phyloP scores from a whole-genome alignment of 805 yeast genomes.

The Teunomyces stri region DNA sequence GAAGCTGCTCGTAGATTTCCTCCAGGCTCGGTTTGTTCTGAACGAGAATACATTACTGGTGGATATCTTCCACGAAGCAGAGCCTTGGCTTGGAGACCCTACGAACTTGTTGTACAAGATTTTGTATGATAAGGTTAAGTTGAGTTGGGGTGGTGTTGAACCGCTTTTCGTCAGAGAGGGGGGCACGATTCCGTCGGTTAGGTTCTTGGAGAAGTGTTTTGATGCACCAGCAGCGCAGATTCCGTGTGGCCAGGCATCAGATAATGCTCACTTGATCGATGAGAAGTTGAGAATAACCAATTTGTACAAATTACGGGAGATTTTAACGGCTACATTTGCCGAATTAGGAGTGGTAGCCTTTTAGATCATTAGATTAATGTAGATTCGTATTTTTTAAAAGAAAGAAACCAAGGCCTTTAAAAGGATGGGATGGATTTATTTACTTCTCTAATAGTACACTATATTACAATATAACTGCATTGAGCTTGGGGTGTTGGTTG shows the following conservation, averaged over 20 bases:
- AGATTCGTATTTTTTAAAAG: too few relatives aligned
- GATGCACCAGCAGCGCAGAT: conserved; percentile 90
- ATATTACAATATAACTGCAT: conserved; percentile 12
- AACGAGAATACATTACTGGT: conserved; percentile 64
- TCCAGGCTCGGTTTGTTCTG: conserved; percentile 45
- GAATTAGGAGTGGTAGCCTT: conserved; percentile 25
- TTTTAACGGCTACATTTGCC: conserved; percentile 53
- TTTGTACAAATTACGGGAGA: conserved; percentile 67
- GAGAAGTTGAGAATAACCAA: conserved; percentile 81
- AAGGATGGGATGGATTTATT: not conserved
- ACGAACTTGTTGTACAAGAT: conserved; percentile 69
- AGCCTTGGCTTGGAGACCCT: conserved; percentile 95
- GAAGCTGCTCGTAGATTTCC: conserved; percentile 41
- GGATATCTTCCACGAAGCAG: conserved; percentile 77
- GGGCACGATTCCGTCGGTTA: conserved; percentile 89
- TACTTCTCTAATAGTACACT: not conserved
- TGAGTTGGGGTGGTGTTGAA: conserved; percentile 69
- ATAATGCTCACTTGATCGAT: conserved; percentile 88
- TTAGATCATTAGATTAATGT: too few relatives aligned
- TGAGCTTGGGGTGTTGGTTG: conserved; percentile 12
- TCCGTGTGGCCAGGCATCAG: conserved; percentile 95
- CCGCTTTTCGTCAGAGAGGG: conserved; percentile 93
- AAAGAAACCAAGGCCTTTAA: too few relatives aligned
- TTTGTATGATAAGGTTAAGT: conserved; percentile 56
- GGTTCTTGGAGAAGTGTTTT: conserved; percentile 79